Conservation (phyloP, 2,329 filamentous ascomycete species). For the Ceratocystis huliohia region DNA sequence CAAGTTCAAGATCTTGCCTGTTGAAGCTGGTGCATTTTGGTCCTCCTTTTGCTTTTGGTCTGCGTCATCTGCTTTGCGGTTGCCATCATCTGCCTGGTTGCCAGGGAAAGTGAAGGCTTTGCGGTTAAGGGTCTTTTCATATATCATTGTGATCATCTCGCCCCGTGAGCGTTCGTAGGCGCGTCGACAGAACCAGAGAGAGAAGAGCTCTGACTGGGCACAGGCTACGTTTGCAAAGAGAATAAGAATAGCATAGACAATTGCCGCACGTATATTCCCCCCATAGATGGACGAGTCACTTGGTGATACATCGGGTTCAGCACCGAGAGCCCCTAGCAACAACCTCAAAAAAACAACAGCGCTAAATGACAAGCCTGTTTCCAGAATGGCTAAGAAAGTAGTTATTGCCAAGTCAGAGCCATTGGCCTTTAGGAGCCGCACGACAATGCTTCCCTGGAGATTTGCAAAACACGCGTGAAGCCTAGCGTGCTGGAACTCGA, state of each 20-base stretch:
- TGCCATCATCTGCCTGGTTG: slow-evolving; percentile 22
- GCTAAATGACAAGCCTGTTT: slow-evolving; percentile 43
- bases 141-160: slow-evolving; percentile 73
- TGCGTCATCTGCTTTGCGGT: slow-evolving; percentile 19
- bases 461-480: slow-evolving; percentile 64
- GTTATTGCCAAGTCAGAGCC: slow-evolving; percentile 64
- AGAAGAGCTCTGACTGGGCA: slow-evolving; percentile 54
- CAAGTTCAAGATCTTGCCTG: slow-evolving; percentile 81
- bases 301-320: not conserved
- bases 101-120: slow-evolving; percentile 41
- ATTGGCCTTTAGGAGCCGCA: slow-evolving; percentile 60
- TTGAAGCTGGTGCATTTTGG: slow-evolving; percentile 43
- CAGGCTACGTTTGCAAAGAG: slow-evolving; percentile 48
- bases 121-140: slow-evolving; percentile 60
- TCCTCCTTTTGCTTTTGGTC: slow-evolving; percentile 18
- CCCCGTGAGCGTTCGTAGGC: slow-evolving; percentile 74
- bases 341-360: slow-evolving; percentile 60
- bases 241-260: slow-evolving; percentile 48
- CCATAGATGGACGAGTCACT: not conserved
- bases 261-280: slow-evolving; percentile 12
- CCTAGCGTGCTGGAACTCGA: slow-evolving; percentile 67
- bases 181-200: slow-evolving; percentile 70
- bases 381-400: slow-evolving; percentile 49
- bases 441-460: slow-evolving; percentile 58
- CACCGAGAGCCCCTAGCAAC: slow-evolving; percentile 35